Base-by-base conservation (phyloP, 1,284 basidiomycete species). In the Trichosporon faecale region DNA sequence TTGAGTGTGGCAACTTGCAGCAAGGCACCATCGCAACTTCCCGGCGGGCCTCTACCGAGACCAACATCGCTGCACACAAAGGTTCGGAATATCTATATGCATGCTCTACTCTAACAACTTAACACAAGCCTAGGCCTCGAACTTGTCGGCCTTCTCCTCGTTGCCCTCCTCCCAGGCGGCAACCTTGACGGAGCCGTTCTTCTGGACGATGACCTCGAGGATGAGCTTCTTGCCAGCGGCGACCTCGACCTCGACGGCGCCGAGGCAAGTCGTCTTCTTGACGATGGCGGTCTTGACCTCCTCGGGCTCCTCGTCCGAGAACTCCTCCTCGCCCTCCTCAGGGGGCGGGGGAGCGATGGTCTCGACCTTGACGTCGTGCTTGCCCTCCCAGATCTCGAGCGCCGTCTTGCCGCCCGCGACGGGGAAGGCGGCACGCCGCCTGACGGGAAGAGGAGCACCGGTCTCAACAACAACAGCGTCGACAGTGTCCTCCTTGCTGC, bases 361-460 rank as follows among this genome's bases (percentile, higher is more conserved):
- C 74, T 94, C 91, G 23, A 93, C 85, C 77, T 91, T 90, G 78
- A 98, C 87, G 14, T 88, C 88, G 76, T 94, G 90, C 73, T 89
- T 88, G 61, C 91, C 92, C 83, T 98, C 93, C 90, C 92, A 95
- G 55, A 98, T 84, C 82, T 95, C 93, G 72, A 96, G 87, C 16
- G 88, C 89, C 64, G 94, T 86, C 67, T 83, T 85, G 57, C 81
- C 82, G 6, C 89, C 82, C 40, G 87, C 86, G 29, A 91, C 88
- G n/a, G 91, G 89, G 75, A 97, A 86, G 18, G 88, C 86, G 65
- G 92, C 86, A 5, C 86, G 86, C 66, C 95, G 85, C 70, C 94
- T 86, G 37, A 88, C 89, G 44, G 95, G 95, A 14, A 96, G 85
- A 0, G 91, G 89, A 0, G 93, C 93, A 76, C 92, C 91, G 71